phyloP scores from a whole-genome alignment of 1,139 yeast genomes.

The Scheffersomyces insectosa region DNA sequence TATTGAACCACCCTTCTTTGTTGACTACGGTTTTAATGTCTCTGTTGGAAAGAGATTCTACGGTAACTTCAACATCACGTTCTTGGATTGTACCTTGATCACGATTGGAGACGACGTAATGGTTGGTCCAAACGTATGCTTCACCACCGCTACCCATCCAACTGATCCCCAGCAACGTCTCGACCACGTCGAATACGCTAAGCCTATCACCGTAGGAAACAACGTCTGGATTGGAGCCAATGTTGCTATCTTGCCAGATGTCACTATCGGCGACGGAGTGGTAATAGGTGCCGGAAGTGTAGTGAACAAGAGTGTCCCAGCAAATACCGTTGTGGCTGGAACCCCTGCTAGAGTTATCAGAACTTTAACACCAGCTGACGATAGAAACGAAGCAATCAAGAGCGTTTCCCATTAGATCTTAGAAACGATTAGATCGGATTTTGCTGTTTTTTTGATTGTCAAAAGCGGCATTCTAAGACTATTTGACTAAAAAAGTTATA shows the following conservation, averaged over 20 bases:
- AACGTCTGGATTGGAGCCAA: conserved; percentile 69
- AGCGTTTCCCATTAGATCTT: not conserved
- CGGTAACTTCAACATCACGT: conserved; percentile 53
- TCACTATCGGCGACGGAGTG: conserved; percentile 61
- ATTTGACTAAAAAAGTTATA: too few relatives aligned
- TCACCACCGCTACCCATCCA: conserved; percentile 67
- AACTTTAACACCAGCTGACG: conserved; percentile 11
- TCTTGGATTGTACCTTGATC: conserved; percentile 62
- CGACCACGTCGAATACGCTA: conserved; percentile 51
- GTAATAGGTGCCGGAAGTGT: conserved; percentile 71
- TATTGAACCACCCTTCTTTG: conserved; percentile 54
- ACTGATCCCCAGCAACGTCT: conserved; percentile 49
- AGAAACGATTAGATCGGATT: too few relatives aligned
- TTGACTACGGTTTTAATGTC: conserved; percentile 61
- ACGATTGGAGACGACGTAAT: conserved; percentile 61
- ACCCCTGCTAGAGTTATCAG: conserved; percentile 57
- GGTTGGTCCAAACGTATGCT: conserved; percentile 64
- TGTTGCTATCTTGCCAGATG: conserved; percentile 60
- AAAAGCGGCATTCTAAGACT: too few relatives aligned
- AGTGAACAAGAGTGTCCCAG: conserved; percentile 56
- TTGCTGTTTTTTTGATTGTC: too few relatives aligned
- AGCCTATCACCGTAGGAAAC: conserved; percentile 59
- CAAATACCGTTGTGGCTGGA: conserved; percentile 57
- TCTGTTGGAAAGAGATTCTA: conserved; percentile 52
- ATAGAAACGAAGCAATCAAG: conserved; percentile 2